A percentile compares a stretch with the other conserved stretches of the same genome.
phyloP scores from a whole-genome alignment of 495 filamentous ascomycete species.

The Xylaria telfairii region DNA sequence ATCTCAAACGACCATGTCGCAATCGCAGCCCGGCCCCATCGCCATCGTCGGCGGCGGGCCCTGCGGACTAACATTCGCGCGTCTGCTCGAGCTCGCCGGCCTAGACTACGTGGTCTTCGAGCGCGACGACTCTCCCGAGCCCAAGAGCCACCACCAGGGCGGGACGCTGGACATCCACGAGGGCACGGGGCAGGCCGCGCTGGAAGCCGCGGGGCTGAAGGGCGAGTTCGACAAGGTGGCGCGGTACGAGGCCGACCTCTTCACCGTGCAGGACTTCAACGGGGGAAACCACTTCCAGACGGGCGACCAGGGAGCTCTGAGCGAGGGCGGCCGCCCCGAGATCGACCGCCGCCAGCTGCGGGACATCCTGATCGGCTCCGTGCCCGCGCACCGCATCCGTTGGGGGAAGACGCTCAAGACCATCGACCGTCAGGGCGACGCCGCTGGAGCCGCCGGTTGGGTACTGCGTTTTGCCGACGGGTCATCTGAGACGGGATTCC shows the following conservation, averaged over 20 bases:
- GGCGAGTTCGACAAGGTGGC: conserved; percentile 44
- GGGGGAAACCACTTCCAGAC: not conserved
- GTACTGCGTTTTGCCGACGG: conserved; percentile 39
- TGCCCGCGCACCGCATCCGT: conserved; percentile 44
- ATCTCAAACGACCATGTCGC: conserved; percentile 8
- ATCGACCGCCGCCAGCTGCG: conserved; percentile 52
- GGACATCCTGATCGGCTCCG: conserved; percentile 49
- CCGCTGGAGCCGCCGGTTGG: conserved; percentile 24
- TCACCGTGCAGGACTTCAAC: conserved; percentile 10
- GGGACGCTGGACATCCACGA: conserved; percentile 59
- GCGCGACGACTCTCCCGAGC: conserved; percentile 16
- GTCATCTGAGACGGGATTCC: conserved; percentile 32
- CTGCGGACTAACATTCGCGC: conserved; percentile 57
- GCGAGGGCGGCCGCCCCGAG: conserved; percentile 29
- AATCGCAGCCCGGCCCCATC: conserved; percentile 34
- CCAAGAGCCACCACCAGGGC: conserved; percentile 45
- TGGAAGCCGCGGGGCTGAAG: conserved; percentile 53
- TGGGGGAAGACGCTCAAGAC: conserved; percentile 28
- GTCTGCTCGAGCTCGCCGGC: conserved; percentile 51
- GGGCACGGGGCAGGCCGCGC: conserved; percentile 49
- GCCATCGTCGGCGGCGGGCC: conserved; percentile 64
- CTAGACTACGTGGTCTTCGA: conserved; percentile 59
- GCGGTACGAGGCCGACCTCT: conserved; percentile 44
- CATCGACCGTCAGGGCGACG: not conserved
- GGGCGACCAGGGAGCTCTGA: not conserved